phyloP scores from a whole-genome alignment of 805 yeast genomes.

The Diddensiella caesifluorescens region DNA sequence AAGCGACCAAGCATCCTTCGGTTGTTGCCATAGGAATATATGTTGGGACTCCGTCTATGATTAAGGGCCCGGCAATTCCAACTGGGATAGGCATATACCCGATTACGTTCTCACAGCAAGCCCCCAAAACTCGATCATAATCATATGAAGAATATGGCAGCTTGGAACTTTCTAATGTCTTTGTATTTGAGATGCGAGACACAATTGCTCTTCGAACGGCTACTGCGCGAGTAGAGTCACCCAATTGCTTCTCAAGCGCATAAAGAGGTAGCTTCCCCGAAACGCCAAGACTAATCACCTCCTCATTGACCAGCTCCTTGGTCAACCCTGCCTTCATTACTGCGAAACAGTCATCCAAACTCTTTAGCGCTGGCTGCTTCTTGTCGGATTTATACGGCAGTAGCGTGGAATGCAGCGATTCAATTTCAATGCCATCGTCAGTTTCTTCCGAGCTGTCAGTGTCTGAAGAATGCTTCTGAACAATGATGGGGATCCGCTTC shows the following conservation, averaged over 20 bases:
- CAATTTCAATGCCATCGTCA: slow-evolving; percentile 34
- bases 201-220: slow-evolving; percentile 88
- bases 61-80: slow-evolving; percentile 95
- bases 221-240: slow-evolving; percentile 88
- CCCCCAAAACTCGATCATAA: slow-evolving; percentile 94
- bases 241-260: slow-evolving; percentile 88
- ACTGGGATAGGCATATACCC: slow-evolving; percentile 96
- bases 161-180: slow-evolving; percentile 62
- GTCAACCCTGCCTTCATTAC: slow-evolving; percentile 68
- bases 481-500: slow-evolving; percentile 29
- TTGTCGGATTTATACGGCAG: slow-evolving; percentile 17
- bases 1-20: slow-evolving; percentile 97
- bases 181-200: slow-evolving; percentile 74
- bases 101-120: slow-evolving; percentile 97
- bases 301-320: slow-evolving; percentile 60
- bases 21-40: slow-evolving; percentile 99
- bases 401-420: slow-evolving; percentile 8
- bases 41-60: slow-evolving; percentile 80
- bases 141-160: slow-evolving; percentile 83
- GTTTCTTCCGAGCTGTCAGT: slow-evolving; percentile 29
- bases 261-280: slow-evolving; percentile 82
- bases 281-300: slow-evolving; percentile 64
- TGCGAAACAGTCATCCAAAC: slow-evolving; percentile 56
- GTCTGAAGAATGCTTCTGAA: slow-evolving; percentile 21
- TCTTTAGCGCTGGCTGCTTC: slow-evolving; percentile 19